Evolutionary conservation across 371 early-diverging fungal genomes (phyloP), one percentile per base, ranked within the genome.

Genomic region (Mucor plumbeus): DNA sequence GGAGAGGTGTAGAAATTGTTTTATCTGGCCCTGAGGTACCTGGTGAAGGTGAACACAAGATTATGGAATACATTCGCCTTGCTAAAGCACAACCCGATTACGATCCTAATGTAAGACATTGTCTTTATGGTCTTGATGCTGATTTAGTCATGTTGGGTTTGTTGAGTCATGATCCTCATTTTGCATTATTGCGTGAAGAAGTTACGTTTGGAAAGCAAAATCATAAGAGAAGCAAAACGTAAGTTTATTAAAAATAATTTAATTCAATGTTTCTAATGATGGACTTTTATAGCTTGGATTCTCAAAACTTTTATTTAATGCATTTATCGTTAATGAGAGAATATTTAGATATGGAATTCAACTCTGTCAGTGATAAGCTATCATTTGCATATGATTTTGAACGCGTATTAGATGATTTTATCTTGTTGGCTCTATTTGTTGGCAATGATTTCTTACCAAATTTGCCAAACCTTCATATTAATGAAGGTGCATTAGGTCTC

Each of bases 1-100:
- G 99, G 98, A 88, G 89, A 71, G 79, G 90, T 59, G 83, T 95
- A 21, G 88, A 95, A 76, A 88, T 99, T 56, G 91, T 99, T 57
- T 87, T 99, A 15, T 97, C 97, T 26, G 97, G 97, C 34, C 96
- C 95, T 61, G 94, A 94, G 55, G 88, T 98, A 0, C 97, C 99
- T n/a, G 99, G 99, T 59, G 99, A 99, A 84, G 99, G 99, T 54
- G 99, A 99, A 76, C 99, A 99, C 81, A 99, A 99, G 80, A 99
- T 99, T 67, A 97, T 99, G 96, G 96, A 96, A 74, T 99, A 94
- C 67, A 92, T 99, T 55, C 92, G 99, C 62, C 79, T 88, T 33
- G 81, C 92, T 15, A 94, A 94, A 73, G 89, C 94, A 15, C 90
- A 90, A 70, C 82, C 91, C 10, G 88, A 87, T 47, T 93, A 95